Evolutionary conservation across 129 eudicot species (phyloP), one percentile per base, ranked within the genome.

Genomic region (Flaveria bidentis): DNA sequence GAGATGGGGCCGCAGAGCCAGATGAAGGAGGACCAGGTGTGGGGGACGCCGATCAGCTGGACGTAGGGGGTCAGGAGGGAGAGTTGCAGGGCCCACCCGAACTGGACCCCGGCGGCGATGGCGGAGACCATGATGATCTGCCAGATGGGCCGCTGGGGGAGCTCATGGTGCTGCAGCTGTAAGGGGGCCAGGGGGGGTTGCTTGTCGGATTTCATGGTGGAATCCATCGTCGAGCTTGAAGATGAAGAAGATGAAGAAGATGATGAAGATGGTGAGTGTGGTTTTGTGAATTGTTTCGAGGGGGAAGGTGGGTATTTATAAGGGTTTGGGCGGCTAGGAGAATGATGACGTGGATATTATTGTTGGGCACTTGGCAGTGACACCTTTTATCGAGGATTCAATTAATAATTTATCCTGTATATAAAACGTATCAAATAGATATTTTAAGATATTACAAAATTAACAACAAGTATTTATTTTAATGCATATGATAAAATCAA

Each of bases 1-100:
- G 98, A 94, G 30, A 94, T 77, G 0, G 98, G 98, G 2, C 98
- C 98, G 60, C 98, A 94, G 9, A 94, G 91, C 98, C 98, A 94
- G 52, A 94, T 89, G 72, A 69, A 88, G 8, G 97, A 72, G 0
- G 98, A 85, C 93, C 91, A 89, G 2, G 69, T 75, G 61, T 94
- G 98, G 9, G 96, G 90, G 2, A 94, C 85, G 0, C 98, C 98
- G 5, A 94, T 74, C 9, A 94, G 86, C 49, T 94, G 98, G 1
- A 94, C 97, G 50, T 91, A 94, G 0, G 98, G 98, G 2, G 97
- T 94, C 33, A 94, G 76, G 2, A 94, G 55, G 5, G 98, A 94
- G n/a, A 94, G 88, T 67, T 94, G 98, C 0, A 94, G 85, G 25
- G 98, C 98, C 98, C 98, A 94, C 1, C 98, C 97, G 69, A 94